Percentiles rank a stretch among this genome's conserved stretches.
These are phyloP conservation scores for Rhizophagus clarus DNA, from an alignment of 192 early-diverging fungal genomes.

Conservation along the genomic window DNA sequence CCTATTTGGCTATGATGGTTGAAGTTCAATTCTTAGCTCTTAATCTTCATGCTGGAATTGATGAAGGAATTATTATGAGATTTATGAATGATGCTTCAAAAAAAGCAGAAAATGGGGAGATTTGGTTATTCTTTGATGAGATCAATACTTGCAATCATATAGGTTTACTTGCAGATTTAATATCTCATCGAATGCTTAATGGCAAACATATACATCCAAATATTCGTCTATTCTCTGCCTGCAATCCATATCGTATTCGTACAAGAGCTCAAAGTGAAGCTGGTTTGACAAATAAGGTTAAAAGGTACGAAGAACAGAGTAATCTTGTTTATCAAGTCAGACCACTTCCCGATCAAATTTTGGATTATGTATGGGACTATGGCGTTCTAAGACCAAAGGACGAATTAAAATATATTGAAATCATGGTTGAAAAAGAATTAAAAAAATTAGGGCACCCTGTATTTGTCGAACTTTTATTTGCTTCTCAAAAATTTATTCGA, in stretches of 20 bases:
- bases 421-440: background rate
- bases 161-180: background rate
- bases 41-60: background rate
- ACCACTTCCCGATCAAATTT: constrained; percentile 1
- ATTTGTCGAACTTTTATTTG: constrained; percentile 9
- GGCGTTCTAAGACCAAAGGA: background rate
- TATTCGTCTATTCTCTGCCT: background rate
- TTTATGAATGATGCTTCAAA: background rate
- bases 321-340: constrained; percentile 5
- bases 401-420: background rate
- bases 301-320: background rate
- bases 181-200: background rate
- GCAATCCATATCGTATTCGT: background rate
- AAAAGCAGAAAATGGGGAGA: background rate
- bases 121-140: background rate
- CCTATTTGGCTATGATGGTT: background rate
- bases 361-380: constrained; percentile 11
- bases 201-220: background rate
- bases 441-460: background rate
- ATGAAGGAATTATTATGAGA: background rate
- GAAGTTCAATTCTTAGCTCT: background rate
- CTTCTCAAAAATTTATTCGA: constrained; percentile 31
- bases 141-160: background rate
- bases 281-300: background rate
- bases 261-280: background rate